phyloP scores from a whole-genome alignment of 2,329 filamentous ascomycete species.

The Epichloe brachyelytri region DNA sequence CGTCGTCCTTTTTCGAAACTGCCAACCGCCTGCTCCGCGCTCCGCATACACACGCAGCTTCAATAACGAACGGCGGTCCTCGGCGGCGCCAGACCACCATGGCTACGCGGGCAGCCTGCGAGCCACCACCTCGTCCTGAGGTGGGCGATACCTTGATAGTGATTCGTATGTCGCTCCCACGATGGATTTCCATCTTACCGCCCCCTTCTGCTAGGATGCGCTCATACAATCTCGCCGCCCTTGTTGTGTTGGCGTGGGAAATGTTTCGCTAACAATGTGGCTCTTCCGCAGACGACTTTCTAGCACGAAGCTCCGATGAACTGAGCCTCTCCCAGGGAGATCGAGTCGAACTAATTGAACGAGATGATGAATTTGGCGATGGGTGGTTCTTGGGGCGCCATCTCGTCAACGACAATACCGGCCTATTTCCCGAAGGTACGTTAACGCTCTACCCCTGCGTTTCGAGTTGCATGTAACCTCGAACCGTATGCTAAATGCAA shows the following conservation, averaged over 20 bases:
- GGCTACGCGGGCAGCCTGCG: slow-evolving; percentile 28
- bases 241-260: not conserved
- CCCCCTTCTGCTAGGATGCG: not conserved
- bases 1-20: not conserved
- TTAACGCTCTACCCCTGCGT: slow-evolving; percentile 6
- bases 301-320: slow-evolving; percentile 84
- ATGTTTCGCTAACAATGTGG: slow-evolving; percentile 1
- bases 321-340: slow-evolving; percentile 77
- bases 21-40: not conserved
- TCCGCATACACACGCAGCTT: not conserved
- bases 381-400: slow-evolving; percentile 75
- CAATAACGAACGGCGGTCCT: not conserved
- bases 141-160: slow-evolving; percentile 56
- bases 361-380: slow-evolving; percentile 80
- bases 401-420: slow-evolving; percentile 57
- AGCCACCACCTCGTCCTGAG: slow-evolving; percentile 36
- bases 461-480: slow-evolving; percentile 4
- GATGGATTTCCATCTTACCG: slow-evolving; percentile 13
- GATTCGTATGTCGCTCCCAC: slow-evolving; percentile 45
- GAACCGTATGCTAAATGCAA: slow-evolving; percentile 11
- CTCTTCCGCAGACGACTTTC: slow-evolving; percentile 63
- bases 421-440: slow-evolving; percentile 73
- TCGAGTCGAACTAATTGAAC: slow-evolving; percentile 68
- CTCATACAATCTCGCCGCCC: not conserved
- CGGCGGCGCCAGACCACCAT: slow-evolving; percentile 15